Conservation (phyloP, 129 eudicot species). For the Escallonia rubra region DNA sequence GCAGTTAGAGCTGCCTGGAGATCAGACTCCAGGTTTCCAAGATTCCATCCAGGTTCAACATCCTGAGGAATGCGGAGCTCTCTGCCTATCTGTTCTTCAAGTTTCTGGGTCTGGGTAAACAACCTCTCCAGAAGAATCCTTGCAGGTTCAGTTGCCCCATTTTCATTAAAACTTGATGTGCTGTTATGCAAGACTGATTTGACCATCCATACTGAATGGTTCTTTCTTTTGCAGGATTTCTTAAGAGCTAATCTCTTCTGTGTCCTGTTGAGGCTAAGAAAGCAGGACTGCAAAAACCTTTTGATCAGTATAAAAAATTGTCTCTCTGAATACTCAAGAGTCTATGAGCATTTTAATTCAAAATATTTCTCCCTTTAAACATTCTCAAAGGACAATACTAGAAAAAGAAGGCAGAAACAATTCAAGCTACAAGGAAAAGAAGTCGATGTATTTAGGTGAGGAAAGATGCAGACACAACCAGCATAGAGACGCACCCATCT, state of each 20-base stretch:
- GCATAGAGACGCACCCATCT: no score
- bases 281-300: constrained; percentile 45
- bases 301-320: background rate
- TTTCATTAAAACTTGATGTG: constrained; percentile 41
- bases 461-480: no score
- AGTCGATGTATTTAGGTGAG: no score
- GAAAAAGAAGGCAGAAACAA: no score
- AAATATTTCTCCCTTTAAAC: no score
- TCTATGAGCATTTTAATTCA: no score
- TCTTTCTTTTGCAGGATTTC: constrained; percentile 18
- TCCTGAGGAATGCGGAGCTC: constrained; percentile 46
- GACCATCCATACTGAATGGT: constrained; percentile 30
- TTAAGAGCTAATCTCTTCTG: constrained; percentile 23
- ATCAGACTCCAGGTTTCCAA: constrained; percentile 63
- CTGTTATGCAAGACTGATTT: constrained; percentile 56
- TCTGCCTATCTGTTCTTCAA: constrained; percentile 60
- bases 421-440: no score
- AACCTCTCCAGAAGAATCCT: constrained; percentile 73
- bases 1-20: constrained; percentile 66
- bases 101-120: constrained; percentile 68
- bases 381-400: no score
- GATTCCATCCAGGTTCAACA: constrained; percentile 41
- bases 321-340: no score
- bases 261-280: constrained; percentile 26
- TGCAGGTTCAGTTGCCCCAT: constrained; percentile 64